phyloP scores from a whole-genome alignment of 495 filamentous ascomycete species.

The Aspergillus homomorphus region DNA sequence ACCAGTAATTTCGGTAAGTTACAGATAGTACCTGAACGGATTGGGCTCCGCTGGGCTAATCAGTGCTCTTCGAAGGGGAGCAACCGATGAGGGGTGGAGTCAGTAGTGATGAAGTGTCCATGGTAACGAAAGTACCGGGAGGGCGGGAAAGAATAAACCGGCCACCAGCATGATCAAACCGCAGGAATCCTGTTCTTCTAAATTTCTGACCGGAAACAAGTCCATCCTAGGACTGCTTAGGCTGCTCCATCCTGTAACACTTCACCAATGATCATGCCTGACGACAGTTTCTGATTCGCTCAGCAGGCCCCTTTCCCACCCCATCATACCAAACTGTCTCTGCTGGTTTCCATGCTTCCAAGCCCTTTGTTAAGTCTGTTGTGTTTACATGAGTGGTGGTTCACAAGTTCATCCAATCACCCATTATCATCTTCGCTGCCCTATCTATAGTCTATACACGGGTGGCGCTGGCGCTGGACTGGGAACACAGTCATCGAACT shows the following conservation, averaged over 20 bases:
- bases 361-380: not conserved
- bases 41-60: not conserved
- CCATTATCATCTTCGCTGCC: not conserved
- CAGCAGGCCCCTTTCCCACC: not conserved
- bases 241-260: conserved; percentile 15
- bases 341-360: not conserved
- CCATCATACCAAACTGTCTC: conserved; percentile 6
- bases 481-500: not conserved
- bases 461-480: not conserved
- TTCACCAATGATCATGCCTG: conserved; percentile 10
- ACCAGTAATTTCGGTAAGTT: conserved; percentile 6
- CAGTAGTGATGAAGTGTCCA: not conserved
- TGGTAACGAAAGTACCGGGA: conserved; percentile 2
- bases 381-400: too few relatives aligned
- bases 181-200: conserved; percentile 11
- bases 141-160: not conserved
- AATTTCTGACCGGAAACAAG: conserved; percentile 15
- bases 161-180: not conserved
- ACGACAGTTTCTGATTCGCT: conserved; percentile 8
- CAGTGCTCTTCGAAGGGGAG: not conserved
- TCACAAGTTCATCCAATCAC: not conserved
- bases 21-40: not conserved
- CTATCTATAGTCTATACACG: not conserved
- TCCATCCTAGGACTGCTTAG: conserved; percentile 6
- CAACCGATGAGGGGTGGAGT: not conserved